Percentiles rank a stretch among this genome's conserved stretches.
Conservation (phyloP, 2,329 filamentous ascomycete species). For the Ophiostoma sp. region DNA sequence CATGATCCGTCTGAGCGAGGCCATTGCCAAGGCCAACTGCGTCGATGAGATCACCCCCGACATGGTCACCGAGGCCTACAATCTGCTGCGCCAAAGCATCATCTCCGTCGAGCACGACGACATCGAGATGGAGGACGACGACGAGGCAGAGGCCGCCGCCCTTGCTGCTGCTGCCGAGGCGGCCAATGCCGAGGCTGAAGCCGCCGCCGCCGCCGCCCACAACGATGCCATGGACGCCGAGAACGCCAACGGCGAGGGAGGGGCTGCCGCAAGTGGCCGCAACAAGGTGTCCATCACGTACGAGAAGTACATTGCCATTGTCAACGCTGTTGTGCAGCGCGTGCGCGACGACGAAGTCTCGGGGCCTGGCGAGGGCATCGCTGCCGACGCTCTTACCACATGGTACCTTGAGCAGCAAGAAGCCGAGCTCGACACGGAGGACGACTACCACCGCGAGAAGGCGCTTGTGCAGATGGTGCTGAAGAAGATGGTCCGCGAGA, state of each 20-base stretch:
- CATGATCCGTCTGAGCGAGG: slow-evolving; percentile 90
- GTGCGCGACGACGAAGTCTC: slow-evolving; percentile 75
- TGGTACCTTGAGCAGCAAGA: slow-evolving; percentile 95
- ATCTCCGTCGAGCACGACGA: slow-evolving; percentile 98
- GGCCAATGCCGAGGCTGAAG: slow-evolving; percentile 42
- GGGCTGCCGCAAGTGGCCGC: slow-evolving; percentile 18
- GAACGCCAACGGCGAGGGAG: background rate
- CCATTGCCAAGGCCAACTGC: slow-evolving; percentile 97
- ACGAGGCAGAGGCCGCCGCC: slow-evolving; percentile 32
- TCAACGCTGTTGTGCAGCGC: slow-evolving; percentile 76
- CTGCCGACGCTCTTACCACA: slow-evolving; percentile 70
- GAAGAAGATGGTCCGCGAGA: slow-evolving; percentile 93
- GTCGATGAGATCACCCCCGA: slow-evolving; percentile 78
- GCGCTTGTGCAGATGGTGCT: slow-evolving; percentile 75
- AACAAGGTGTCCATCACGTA: slow-evolving; percentile 86
- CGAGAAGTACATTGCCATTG: slow-evolving; percentile 87
- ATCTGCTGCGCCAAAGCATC: slow-evolving; percentile 86
- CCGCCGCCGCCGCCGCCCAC: slow-evolving; percentile 42
- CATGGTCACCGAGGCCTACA: slow-evolving; percentile 89
- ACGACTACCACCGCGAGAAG: slow-evolving; percentile 72
- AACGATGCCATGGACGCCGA: slow-evolving; percentile 31
- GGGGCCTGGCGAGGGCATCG: slow-evolving; percentile 71
- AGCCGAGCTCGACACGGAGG: slow-evolving; percentile 70
- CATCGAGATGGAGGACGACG: slow-evolving; percentile 82
- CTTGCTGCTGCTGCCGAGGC: slow-evolving; percentile 31